Conservation (phyloP, 1,284 basidiomycete genomes). For the Trichosporon asahii region DNA sequence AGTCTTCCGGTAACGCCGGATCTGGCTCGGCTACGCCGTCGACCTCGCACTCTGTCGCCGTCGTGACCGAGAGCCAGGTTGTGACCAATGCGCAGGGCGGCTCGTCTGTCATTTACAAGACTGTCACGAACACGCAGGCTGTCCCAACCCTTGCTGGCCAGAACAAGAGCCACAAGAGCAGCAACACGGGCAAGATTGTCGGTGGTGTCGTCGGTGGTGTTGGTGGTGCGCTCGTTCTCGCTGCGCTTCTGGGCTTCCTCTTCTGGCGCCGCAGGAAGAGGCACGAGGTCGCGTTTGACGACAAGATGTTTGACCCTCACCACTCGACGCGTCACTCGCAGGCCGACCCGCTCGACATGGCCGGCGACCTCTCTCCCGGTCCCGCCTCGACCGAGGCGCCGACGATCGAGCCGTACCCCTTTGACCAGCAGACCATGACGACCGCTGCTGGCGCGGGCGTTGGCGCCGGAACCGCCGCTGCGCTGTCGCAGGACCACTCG, state of each 20-base stretch:
- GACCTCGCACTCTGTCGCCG: background rate
- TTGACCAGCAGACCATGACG: slow-evolving; percentile 15
- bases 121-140: background rate
- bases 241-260: slow-evolving; percentile 42
- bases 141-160: background rate
- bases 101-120: background rate
- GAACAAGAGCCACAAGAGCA: slow-evolving; percentile 2
- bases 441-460: background rate
- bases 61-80: background rate
- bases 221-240: slow-evolving; percentile 37
- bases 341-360: slow-evolving; percentile 44
- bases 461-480: background rate
- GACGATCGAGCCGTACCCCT: slow-evolving; percentile 29
- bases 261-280: slow-evolving; percentile 34
- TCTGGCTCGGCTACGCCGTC: background rate
- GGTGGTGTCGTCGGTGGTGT: slow-evolving; percentile 53
- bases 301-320: slow-evolving; percentile 50
- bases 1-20: background rate
- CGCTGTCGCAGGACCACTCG: background rate
- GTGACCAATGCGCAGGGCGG: background rate
- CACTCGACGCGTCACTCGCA: slow-evolving; percentile 41
- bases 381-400: slow-evolving; percentile 25
- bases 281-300: slow-evolving; percentile 47
- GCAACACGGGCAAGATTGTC: slow-evolving; percentile 49
- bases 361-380: slow-evolving; percentile 35